phyloP scores from a whole-genome alignment of 768 basidiomycete genomes.

The Chalciporus chontae region DNA sequence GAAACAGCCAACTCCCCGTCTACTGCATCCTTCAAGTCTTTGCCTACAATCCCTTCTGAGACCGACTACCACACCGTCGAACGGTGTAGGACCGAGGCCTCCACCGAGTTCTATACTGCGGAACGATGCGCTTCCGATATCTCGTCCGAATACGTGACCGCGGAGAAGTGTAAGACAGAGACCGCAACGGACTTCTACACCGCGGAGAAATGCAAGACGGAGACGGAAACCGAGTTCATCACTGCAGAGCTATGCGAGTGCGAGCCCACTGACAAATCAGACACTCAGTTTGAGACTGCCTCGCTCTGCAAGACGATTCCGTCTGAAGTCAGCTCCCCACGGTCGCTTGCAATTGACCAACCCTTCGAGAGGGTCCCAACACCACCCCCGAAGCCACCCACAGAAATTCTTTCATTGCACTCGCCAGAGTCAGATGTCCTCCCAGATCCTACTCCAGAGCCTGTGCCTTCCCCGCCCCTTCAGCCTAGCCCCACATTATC shows the following conservation, averaged over 20 bases:
- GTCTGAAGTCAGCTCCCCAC: conserved; percentile 32
- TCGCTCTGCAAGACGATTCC: conserved; percentile 36
- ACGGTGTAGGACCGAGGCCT: conserved; percentile 38
- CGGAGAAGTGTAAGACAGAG: conserved; percentile 42
- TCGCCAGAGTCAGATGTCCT: conserved; percentile 24
- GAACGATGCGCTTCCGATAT: conserved; percentile 40
- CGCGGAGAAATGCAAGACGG: conserved; percentile 37
- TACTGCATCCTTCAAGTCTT: conserved; percentile 49
- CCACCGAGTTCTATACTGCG: conserved; percentile 49
- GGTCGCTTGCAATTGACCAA: conserved; percentile 36
- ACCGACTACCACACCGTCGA: conserved; percentile 44
- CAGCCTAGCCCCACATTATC: conserved; percentile 32
- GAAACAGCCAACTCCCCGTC: conserved; percentile 42
- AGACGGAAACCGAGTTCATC: conserved; percentile 41
- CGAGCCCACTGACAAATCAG: conserved; percentile 32
- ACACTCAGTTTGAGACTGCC: conserved; percentile 52
- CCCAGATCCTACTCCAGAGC: conserved; percentile 20
- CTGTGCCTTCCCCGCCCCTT: conserved; percentile 39
- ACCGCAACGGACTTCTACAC: conserved; percentile 43
- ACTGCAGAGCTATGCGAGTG: conserved; percentile 44
- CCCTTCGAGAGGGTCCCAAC: conserved; percentile 20
- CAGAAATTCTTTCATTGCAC: conserved; percentile 24
- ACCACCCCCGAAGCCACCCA: conserved; percentile 28
- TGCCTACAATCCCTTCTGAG: conserved; percentile 59
- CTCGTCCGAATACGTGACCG: conserved; percentile 50